Percentiles rank a stretch among this genome's conserved stretches.
Evolutionary conservation across 495 filamentous ascomycete genomes (phyloP).

Genomic region (Massariosphaeria phaeospora): DNA sequence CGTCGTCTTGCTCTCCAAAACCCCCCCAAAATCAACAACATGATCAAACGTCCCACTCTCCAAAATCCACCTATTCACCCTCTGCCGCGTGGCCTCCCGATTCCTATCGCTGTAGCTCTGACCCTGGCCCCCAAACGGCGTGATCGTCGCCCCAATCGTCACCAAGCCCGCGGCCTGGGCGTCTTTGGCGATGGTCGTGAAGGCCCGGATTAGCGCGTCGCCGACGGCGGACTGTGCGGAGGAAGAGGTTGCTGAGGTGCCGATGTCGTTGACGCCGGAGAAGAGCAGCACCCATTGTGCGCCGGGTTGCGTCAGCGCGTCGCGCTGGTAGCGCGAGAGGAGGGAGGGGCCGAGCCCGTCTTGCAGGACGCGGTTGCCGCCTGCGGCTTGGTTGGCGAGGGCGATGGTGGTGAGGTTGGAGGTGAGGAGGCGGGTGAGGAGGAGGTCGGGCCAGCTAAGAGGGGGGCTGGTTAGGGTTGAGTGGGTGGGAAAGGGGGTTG

Average conservation of each 20-base stretch:
- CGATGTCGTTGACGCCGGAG: slow-evolving; percentile 70
- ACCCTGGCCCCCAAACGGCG: slow-evolving; percentile 52
- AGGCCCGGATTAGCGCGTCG: slow-evolving; percentile 52
- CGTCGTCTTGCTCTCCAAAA: slow-evolving; percentile 50
- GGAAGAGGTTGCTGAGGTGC: slow-evolving; percentile 45
- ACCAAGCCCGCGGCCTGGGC: slow-evolving; percentile 51
- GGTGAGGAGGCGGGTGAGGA: slow-evolving; percentile 53
- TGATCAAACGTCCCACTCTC: slow-evolving; percentile 53
- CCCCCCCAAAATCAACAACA: slow-evolving; percentile 58
- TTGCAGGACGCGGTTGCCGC: slow-evolving; percentile 60
- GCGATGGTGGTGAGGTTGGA: slow-evolving; percentile 46
- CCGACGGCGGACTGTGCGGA: slow-evolving; percentile 48
- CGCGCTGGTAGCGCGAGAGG: slow-evolving; percentile 57
- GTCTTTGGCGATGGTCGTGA: slow-evolving; percentile 51
- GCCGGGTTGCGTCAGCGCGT: slow-evolving; percentile 53
- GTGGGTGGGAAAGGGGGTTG: not conserved
- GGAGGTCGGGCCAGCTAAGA: slow-evolving; percentile 55
- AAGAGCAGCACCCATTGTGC: slow-evolving; percentile 63
- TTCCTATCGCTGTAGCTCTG: slow-evolving; percentile 51
- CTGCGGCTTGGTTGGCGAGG: slow-evolving; percentile 67
- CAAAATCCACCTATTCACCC: slow-evolving; percentile 59
- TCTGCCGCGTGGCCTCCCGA: slow-evolving; percentile 54
- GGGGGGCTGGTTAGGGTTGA: not conserved
- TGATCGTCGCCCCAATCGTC: slow-evolving; percentile 62
- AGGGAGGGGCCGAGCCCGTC: slow-evolving; percentile 60